Base-by-base conservation (phyloP, 345 rosid genomes). In the Dipteronia sinensis region DNA sequence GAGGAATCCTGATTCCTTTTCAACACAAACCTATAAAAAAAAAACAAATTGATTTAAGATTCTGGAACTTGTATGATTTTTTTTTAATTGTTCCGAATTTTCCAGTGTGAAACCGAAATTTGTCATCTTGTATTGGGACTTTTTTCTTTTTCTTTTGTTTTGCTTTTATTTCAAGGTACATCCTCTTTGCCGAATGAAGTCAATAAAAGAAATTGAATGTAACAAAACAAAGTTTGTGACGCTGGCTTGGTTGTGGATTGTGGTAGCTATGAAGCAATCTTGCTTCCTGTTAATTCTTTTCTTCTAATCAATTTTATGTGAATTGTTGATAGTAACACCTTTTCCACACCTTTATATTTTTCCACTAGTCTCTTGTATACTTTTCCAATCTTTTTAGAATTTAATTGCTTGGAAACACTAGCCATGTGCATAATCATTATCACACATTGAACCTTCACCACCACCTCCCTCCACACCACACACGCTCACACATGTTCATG, bases 371-470 rank as follows among this genome's bases (percentile, higher is more conserved):
- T 27, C 27, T 27, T 27, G 27, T 27, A 27, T 27, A 27, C 27
- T 27, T 1, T 55, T 68, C n/a, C 62, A 1, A 22, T 10, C 25
- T 16, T 7, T 56, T 16, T 34, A 8, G 40, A 55, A 65, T 53
- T 67, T 55, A 67, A 67, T 56, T 34, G 66, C 0, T 1, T 34
- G 13, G 53, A 56, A 67, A 67, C 25, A 23, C 17, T 16, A 31
- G 74, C 51, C 69, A 53, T 83, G 82, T 67, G 78, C 62, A 72
- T 53, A 10, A 62, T 71, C 71, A 77, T 78, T 69, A 8, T 13
- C 73, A 10, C 38, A 46, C 49, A 65, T 65, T 68, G 65, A 68
- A 61, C 77, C 23, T 69, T n/a, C n/a, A n/a, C 49, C 67, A 65
- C 20, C 69, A 7, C 69, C 51, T 59, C 44, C 42, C 12, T 20